phyloP scores from a whole-genome alignment of 179 eudicot species.

The Vitellaria paradoxa region DNA sequence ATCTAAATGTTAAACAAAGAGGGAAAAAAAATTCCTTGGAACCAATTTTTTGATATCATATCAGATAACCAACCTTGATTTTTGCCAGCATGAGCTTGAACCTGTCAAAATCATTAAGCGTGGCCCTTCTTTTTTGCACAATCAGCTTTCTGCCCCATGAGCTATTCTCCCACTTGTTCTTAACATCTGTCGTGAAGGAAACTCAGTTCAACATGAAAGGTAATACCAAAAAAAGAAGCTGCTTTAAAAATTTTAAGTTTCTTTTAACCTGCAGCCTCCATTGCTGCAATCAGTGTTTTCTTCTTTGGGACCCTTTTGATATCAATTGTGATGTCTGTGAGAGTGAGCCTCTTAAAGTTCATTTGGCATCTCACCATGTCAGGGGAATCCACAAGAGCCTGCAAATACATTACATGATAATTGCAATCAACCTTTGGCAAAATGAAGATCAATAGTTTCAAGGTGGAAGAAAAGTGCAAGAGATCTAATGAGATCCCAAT shows the following conservation, averaged over 20 bases:
- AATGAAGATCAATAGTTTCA: neutral
- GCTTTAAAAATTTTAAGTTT: neutral
- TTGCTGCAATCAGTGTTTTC: slow-evolving; percentile 51
- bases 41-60: neutral
- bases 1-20: neutral
- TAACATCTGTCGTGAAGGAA: slow-evolving; percentile 40
- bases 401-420: neutral
- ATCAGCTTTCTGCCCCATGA: slow-evolving; percentile 74
- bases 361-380: slow-evolving; percentile 69
- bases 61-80: slow-evolving; percentile 53
- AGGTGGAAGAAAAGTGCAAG: neutral
- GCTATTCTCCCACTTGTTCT: slow-evolving; percentile 76
- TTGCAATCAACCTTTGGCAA: neutral
- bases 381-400: slow-evolving; percentile 76
- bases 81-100: slow-evolving; percentile 80
- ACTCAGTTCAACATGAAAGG: neutral
- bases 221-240: neutral
- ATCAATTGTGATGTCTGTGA: slow-evolving; percentile 53
- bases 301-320: slow-evolving; percentile 54
- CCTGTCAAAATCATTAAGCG: slow-evolving; percentile 70
- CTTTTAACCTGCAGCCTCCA: slow-evolving; percentile 63
- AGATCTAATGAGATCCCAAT: neutral
- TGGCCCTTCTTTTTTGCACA: slow-evolving; percentile 60
- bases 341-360: slow-evolving; percentile 69
- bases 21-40: no score